Evolutionary conservation across 2,329 filamentous ascomycete genomes (phyloP).

Genomic region (Elsinoe fawcettii): DNA sequence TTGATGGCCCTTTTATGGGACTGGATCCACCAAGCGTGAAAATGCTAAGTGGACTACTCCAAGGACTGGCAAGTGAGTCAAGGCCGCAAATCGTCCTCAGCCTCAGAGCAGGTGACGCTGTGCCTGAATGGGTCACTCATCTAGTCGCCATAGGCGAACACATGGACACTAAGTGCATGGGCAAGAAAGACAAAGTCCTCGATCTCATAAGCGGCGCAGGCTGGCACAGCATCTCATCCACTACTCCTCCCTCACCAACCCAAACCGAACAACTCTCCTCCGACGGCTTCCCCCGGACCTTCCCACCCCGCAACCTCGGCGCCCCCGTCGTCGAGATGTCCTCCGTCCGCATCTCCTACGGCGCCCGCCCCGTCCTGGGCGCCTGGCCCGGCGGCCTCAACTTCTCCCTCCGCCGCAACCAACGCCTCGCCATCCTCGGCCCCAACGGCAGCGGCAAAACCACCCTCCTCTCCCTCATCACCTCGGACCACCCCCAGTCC

Average conservation of each 20-base stretch:
- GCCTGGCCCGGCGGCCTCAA: conserved; percentile 69
- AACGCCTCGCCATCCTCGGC: conserved; percentile 88
- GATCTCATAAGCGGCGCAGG: conserved; percentile 31
- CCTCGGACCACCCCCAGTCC: conserved; percentile 90
- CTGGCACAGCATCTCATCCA: not conserved
- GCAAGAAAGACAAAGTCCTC: conserved; percentile 56
- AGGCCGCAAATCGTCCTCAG: conserved; percentile 68
- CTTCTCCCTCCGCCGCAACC: conserved; percentile 75
- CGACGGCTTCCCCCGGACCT: conserved; percentile 25
- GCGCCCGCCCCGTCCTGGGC: conserved; percentile 63
- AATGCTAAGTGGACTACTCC: conserved; percentile 62
- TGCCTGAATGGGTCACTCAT: conserved; percentile 89
- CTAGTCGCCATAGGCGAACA: conserved; percentile 63
- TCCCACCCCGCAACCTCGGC: conserved; percentile 36
- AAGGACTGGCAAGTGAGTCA: conserved; percentile 56
- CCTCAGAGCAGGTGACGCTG: conserved; percentile 72
- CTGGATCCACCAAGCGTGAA: conserved; percentile 76
- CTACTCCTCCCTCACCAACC: not conserved
- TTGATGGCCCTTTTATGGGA: conserved; percentile 96
- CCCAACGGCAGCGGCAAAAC: conserved; percentile 94
- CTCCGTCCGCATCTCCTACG: conserved; percentile 75
- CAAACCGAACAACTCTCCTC: not conserved
- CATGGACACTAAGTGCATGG: conserved; percentile 58
- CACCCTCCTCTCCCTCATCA: conserved; percentile 83
- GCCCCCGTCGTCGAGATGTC: conserved; percentile 80